Evolutionary conservation across 73 alveolate species (phyloP).

Genomic region (Effrenium voratum): DNA sequence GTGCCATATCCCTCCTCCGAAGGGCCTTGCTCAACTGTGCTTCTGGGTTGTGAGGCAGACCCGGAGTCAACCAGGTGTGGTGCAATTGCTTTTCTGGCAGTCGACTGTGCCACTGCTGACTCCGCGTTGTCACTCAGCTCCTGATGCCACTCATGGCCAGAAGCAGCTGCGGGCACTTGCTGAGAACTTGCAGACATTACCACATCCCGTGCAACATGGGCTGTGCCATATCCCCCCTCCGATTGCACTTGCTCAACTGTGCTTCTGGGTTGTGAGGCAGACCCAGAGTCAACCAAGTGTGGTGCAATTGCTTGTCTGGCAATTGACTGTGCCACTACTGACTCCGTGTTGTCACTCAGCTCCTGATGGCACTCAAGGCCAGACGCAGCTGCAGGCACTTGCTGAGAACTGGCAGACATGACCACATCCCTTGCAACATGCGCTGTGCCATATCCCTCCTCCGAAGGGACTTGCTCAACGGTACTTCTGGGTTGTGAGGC

Average conservation of each 20-base stretch:
- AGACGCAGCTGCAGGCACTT: too few species aligned
- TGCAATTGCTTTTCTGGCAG: constrained; percentile 4
- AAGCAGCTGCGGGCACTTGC: background rate
- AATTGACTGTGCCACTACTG: background rate
- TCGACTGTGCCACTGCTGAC: background rate
- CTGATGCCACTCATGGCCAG: background rate
- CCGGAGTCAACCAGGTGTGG: too few species aligned
- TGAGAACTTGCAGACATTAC: background rate
- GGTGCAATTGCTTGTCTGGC: background rate
- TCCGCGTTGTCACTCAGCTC: background rate
- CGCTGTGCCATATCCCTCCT: background rate
- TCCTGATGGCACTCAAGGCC: background rate
- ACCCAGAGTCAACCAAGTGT: background rate
- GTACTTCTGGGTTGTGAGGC: too few species aligned
- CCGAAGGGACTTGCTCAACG: background rate
- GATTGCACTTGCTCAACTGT: background rate
- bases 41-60: too few species aligned
- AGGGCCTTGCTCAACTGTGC: too few species aligned
- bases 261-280: background rate
- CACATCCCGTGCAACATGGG: background rate
- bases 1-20: too few species aligned
- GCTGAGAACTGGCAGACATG: background rate
- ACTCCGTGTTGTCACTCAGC: background rate
- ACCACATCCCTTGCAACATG: background rate
- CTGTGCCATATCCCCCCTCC: background rate